Percentiles rank a stretch among this genome's conserved stretches.
Evolutionary conservation across 148 eudicot genomes (phyloP).

Genomic region (Heliosperma pusillum): DNA sequence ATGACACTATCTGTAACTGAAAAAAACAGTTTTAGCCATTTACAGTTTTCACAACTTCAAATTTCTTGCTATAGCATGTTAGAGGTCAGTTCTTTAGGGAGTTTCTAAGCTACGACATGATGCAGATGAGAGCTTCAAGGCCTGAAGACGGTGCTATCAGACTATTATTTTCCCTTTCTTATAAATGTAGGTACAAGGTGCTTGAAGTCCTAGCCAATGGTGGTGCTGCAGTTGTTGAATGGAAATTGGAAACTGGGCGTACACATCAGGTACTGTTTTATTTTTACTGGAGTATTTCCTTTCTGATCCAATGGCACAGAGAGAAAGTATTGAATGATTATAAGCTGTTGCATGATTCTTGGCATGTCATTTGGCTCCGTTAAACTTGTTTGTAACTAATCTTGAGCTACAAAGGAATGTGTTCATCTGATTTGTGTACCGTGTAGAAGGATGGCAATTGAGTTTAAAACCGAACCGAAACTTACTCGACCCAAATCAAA

Average conservation of each 20-base stretch:
- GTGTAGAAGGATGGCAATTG: no score
- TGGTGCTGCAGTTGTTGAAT: slow-evolving; percentile 90
- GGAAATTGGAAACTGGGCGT: slow-evolving; percentile 96
- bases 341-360: neutral
- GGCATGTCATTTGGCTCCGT: neutral
- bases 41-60: neutral
- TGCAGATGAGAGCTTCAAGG: neutral
- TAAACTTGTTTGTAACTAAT: neutral
- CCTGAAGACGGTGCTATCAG: neutral
- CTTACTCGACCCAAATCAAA: no score
- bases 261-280: slow-evolving; percentile 77
- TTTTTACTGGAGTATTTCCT: slow-evolving; percentile 1
- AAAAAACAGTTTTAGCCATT: neutral
- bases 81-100: neutral
- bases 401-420: neutral
- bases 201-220: slow-evolving; percentile 81
- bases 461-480: no score
- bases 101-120: neutral
- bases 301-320: neutral
- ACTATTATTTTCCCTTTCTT: slow-evolving; percentile 1
- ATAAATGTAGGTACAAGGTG: slow-evolving; percentile 64
- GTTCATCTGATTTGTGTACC: no score
- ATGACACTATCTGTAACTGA: neutral
- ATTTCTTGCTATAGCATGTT: neutral
- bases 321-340: neutral